Conservation (phyloP, 805 yeast genomes). For the Wickerhamiella spandovensis region DNA sequence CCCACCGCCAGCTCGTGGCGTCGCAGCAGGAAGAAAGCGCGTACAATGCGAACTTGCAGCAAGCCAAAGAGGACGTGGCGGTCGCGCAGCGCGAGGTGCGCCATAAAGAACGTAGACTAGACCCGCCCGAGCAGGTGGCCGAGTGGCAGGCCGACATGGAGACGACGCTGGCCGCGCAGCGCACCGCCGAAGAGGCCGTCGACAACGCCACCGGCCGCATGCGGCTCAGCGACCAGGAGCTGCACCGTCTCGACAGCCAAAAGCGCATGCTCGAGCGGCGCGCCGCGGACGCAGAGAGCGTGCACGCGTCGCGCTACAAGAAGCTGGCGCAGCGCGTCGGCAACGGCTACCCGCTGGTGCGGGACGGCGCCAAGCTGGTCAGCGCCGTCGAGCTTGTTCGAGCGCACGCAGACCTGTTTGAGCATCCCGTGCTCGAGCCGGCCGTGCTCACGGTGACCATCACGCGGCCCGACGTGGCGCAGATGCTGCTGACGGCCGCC, state of each 20-base stretch:
- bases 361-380: conserved; percentile 18
- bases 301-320: neutral
- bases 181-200: neutral
- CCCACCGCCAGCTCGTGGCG: neutral
- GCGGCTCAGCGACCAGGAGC: neutral
- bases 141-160: neutral
- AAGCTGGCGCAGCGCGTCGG: neutral
- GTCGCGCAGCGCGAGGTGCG: neutral
- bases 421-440: conserved; percentile 48
- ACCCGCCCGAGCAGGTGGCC: neutral
- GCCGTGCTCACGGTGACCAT: conserved; percentile 55
- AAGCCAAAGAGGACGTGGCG: neutral
- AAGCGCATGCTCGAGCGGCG: neutral
- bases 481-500: conserved; percentile 44
- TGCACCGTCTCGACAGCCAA: conserved; percentile 3
- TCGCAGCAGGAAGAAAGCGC: neutral
- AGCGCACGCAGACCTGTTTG: conserved; percentile 17
- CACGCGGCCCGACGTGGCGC: conserved; percentile 35
- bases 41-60: neutral
- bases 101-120: neutral
- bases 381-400: neutral
- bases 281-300: neutral
- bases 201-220: neutral
- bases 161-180: neutral
- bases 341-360: too few species aligned